A percentile compares a stretch with the other conserved stretches of the same genome.
These are phyloP conservation scores for Skeletonema menzelii DNA, from an alignment of 108 stramenopile genomes.

Conservation along the genomic window DNA sequence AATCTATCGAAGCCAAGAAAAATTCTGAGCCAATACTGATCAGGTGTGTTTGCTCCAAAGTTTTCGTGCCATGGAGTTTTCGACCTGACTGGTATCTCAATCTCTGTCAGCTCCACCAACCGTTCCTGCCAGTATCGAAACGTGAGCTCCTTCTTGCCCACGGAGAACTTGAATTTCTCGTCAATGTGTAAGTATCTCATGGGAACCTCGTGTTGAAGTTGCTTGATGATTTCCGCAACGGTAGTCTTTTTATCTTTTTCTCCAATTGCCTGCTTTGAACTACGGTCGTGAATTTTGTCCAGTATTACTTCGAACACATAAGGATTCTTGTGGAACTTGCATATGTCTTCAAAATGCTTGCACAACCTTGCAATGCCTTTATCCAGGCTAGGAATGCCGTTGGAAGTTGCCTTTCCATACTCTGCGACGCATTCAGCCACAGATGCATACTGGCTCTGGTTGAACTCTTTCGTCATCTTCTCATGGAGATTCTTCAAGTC, in stretches of 20 bases:
- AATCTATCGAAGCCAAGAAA: conserved; percentile 20
- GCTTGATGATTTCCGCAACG: conserved; percentile 12
- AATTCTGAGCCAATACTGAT: conserved; percentile 12
- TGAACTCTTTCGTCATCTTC: conserved; percentile 7
- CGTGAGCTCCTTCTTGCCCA: conserved; percentile 23
- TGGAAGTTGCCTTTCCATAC: not conserved
- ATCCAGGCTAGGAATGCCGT: not conserved
- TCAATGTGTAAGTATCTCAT: conserved; percentile 52
- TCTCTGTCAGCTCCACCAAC: conserved; percentile 50
- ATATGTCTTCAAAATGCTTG: conserved; percentile 4
- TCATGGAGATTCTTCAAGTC: not conserved
- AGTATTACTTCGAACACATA: conserved; percentile 21
- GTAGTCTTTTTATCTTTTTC: not conserved
- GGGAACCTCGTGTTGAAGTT: conserved; percentile 43
- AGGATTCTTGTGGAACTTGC: not conserved
- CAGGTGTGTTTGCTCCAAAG: conserved; percentile 11
- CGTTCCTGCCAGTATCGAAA: conserved; percentile 55
- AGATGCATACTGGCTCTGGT: not conserved
- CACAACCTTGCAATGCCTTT: conserved; percentile 5
- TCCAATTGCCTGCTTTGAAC: not conserved
- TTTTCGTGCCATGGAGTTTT: conserved; percentile 19
- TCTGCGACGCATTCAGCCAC: conserved; percentile 4
- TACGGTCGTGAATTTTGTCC: conserved; percentile 12
- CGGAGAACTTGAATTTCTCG: conserved; percentile 24
- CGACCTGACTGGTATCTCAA: conserved; percentile 29